phyloP scores from a whole-genome alignment of 108 stramenopile species.

The Fistulifera pelliculosa region DNA sequence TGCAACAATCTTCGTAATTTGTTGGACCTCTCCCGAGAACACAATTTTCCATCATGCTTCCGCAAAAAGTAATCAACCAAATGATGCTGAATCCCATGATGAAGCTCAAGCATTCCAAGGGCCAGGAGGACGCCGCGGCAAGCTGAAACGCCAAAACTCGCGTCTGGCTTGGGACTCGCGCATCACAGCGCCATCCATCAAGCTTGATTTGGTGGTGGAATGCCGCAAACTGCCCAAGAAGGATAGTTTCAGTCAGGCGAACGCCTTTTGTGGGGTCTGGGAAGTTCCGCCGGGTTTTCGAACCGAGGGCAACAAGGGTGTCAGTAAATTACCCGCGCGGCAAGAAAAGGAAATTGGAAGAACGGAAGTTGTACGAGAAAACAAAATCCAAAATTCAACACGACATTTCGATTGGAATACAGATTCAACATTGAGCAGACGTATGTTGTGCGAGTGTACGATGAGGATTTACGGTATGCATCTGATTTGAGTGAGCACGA shows the following conservation, averaged over 20 bases:
- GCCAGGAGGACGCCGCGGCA: no score
- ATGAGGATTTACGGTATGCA: conserved; percentile 42
- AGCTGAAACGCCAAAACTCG: conserved; percentile 5
- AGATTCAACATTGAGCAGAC: conserved; percentile 45
- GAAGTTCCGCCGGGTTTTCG: conserved; percentile 8
- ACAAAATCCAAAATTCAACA: conserved; percentile 33
- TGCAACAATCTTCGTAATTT: no score
- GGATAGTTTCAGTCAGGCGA: conserved; percentile 39
- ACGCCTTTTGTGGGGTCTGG: conserved; percentile 38
- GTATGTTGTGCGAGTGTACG: conserved; percentile 38
- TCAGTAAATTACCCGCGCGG: conserved; percentile 13
- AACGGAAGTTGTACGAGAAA: conserved; percentile 41
- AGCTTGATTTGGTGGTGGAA: conserved; percentile 33
- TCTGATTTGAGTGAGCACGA: conserved; percentile 47
- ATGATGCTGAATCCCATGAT: no score
- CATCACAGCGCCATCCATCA: conserved; percentile 34
- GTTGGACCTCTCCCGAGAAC: no score
- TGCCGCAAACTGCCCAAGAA: conserved; percentile 37
- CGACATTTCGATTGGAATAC: conserved; percentile 38
- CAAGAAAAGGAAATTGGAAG: conserved; percentile 46
- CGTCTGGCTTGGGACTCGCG: conserved; percentile 30
- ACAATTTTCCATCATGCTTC: no score
- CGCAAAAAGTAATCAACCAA: no score
- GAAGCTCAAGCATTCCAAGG: no score
- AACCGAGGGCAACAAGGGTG: neutral